Evolutionary conservation across 2,329 filamentous ascomycete species (phyloP), one percentile per base, ranked within the genome.

Genomic region (Aspergillus fischeri): DNA sequence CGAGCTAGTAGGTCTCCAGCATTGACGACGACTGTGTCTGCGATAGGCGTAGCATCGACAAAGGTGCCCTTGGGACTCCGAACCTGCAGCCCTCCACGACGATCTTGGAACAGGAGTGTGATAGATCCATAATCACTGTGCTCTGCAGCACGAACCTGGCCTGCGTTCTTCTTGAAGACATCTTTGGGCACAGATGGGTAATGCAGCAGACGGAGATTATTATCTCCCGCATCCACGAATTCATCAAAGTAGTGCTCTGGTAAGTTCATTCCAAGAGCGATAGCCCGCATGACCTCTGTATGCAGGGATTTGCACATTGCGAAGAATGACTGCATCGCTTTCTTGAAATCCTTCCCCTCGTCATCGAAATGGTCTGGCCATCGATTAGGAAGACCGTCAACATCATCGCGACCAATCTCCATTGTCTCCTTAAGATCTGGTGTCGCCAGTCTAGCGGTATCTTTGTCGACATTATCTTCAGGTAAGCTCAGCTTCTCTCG

Each of bases 1-100:
- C 92, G 81, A 1, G 90, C 88, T 51, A 97, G 78, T 64, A 97
- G 72, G 70, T 97, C 92, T 1, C 92, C 92, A 0, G 92, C 92
- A 68, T 97, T 97, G 62, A 96, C 84, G 10, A 97, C 90, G 44
- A 94, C 88, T 0, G 91, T 92, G 54, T 86, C 87, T 38, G 86
- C 80, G 58, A 96, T 93, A 0, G 92, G 92, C 6, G 84, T 91
- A 1, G 90, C 92, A 67, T 96, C 85, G 42, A 96, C 86, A 67
- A 92, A 96, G 0, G 81, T 84, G 1, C 90, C 90, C 44, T 83
- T 87, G 0, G 91, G 91, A 51, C 86, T 88, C 66, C 85, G 82
- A 3, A 86, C 83, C 65, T 86, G 83, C 28, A 86, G 70, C 0
- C 83, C 83, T 2, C 83, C 84, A 9, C 80, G 76, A 42, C 73